These are phyloP conservation scores for Graphilbum ipis-grandicollis DNA, from an alignment of 2,329 filamentous ascomycete genomes.

Conservation along the genomic window DNA sequence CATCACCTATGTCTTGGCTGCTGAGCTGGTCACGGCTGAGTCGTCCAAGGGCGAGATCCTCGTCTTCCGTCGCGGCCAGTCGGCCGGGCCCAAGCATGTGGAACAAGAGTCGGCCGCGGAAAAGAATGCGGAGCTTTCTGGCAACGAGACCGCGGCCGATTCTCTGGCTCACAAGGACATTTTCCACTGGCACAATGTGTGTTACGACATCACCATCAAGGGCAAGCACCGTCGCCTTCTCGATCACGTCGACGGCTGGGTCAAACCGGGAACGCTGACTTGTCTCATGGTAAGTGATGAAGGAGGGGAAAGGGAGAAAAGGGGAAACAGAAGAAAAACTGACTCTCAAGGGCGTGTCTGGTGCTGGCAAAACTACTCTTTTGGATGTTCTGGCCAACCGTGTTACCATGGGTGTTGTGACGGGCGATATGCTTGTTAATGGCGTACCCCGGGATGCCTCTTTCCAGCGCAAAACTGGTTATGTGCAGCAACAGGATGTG, in stretches of 20 bases:
- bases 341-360: constrained; percentile 49
- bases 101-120: background rate
- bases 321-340: too few relatives aligned
- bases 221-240: constrained; percentile 56
- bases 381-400: constrained; percentile 74
- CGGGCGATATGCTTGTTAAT: constrained; percentile 60
- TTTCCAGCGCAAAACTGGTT: constrained; percentile 85
- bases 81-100: constrained; percentile 14
- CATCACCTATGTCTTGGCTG: constrained; percentile 39
- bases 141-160: constrained; percentile 29
- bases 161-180: constrained; percentile 46
- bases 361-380: constrained; percentile 87
- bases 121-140: constrained; percentile 12
- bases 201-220: constrained; percentile 66
- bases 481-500: constrained; percentile 85
- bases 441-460: constrained; percentile 53
- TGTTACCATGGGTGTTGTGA: constrained; percentile 76
- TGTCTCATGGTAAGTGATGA: constrained; percentile 59
- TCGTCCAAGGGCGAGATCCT: constrained; percentile 63
- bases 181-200: constrained; percentile 76
- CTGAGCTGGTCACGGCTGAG: constrained; percentile 45
- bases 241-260: constrained; percentile 79
- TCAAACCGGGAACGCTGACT: constrained; percentile 80
- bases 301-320: too few relatives aligned
- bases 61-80: constrained; percentile 51